phyloP scores from a whole-genome alignment of 139 green algal species.

The Haematococcus lacustris region DNA sequence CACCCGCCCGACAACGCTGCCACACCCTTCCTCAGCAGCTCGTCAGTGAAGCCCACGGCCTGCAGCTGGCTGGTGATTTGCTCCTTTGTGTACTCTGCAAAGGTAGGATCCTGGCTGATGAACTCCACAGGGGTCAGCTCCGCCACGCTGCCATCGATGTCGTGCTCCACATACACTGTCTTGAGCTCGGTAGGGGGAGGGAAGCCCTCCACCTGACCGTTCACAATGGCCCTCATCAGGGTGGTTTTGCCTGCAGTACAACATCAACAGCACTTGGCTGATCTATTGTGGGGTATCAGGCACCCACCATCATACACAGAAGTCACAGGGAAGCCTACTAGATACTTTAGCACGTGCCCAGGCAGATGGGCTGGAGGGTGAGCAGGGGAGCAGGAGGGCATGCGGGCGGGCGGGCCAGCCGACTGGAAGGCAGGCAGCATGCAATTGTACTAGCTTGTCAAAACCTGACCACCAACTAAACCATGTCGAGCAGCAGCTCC shows the following conservation, averaged over 20 bases:
- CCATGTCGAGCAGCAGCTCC: no score
- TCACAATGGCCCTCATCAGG: constrained; percentile 89
- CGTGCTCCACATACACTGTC: constrained; percentile 87
- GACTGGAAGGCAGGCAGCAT: no score
- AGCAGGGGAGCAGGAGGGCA: no score
- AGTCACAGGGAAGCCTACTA: no score
- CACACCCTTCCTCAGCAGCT: constrained; percentile 50
- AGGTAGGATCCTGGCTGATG: constrained; percentile 41
- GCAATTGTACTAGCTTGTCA: no score
- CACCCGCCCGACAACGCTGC: constrained; percentile 75
- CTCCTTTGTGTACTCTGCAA: constrained; percentile 33
- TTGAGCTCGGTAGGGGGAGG: constrained; percentile 70
- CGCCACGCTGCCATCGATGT: constrained; percentile 70
- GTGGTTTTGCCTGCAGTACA: constrained; percentile 85
- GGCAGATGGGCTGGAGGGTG: no score
- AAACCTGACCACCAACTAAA: no score
- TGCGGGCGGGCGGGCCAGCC: no score
- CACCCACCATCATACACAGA: no score
- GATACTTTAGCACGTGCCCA: no score
- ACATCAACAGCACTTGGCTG: no score
- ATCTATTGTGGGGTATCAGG: no score
- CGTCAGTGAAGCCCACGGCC: constrained; percentile 70
- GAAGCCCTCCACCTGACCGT: constrained; percentile 78
- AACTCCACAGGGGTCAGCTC: constrained; percentile 61
- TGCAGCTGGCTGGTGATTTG: constrained; percentile 47